Evolutionary conservation across 257 asterid genomes (phyloP), one percentile per base, ranked within the genome.

Genomic region (Solanum paucissectum): DNA sequence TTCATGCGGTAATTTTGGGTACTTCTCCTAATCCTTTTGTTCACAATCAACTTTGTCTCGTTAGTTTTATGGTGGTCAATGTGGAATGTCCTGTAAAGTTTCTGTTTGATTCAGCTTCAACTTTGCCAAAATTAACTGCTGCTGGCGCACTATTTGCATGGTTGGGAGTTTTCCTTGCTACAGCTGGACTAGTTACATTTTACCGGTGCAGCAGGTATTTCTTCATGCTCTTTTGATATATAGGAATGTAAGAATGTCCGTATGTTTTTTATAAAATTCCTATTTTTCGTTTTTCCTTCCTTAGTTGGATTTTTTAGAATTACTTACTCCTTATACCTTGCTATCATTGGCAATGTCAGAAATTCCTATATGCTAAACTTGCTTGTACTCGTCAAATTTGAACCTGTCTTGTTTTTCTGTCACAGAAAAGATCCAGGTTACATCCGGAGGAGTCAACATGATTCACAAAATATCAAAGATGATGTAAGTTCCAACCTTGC

Each of bases 351-450:
- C 66, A 32, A 29, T 49, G 6, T 46, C 20, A 46, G 38, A 81
- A 85, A 32, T 85, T 71, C 36, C n/a, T 18, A 20, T 46, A 33
- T 71, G n/a, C 13, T 68, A 34, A 85, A 29, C 66, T 69, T 86
- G 33, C 42, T 32, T 33, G 38, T 86, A 75, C 83, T 44, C 21
- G 38, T n/a, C 83, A 46, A 44, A 87, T 71, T 71, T 92, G 84
- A 79, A 72, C 75, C 60, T 44, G 58, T 85, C 38, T 83, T 72
- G 20, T 85, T 90, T 86, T 76, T 83, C 73, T 83, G 87, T 88
- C 95, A 94, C 91, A 97, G 99, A 91, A 96, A 96, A 93, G 98
- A 97, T 91, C 99, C 99, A 83, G 99, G 99, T 88, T 97, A 85
- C 90, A 92, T 97, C 92, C 92, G 93, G 75, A 91, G 91, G 94